Percentiles rank a stretch among this genome's conserved stretches.
Conservation (phyloP, 192 early-diverging fungal species). For the Gryganskiella cystojenkinii region DNA sequence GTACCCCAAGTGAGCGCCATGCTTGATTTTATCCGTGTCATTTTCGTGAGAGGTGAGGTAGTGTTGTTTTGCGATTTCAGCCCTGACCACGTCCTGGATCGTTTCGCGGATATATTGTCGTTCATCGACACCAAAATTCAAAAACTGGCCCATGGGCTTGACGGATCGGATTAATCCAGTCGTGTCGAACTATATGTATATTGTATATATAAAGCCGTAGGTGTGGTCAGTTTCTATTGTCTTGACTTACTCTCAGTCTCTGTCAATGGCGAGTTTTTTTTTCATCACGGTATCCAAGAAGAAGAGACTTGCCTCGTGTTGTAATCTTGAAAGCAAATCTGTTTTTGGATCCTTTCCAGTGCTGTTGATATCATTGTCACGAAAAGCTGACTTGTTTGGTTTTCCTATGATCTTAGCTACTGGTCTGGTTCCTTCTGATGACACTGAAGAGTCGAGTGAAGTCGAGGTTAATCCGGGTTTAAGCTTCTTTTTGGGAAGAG, state of each 20-base stretch:
- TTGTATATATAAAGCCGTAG: neutral
- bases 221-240: neutral
- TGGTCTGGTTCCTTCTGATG: neutral
- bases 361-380: neutral
- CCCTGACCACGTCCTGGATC: slow-evolving; percentile 60
- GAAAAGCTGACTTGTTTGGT: too few relatives aligned
- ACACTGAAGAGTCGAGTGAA: neutral
- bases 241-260: too few relatives aligned
- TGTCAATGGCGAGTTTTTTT: slow-evolving; percentile 20
- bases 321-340: slow-evolving; percentile 9
- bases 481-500: slow-evolving; percentile 10
- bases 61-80: slow-evolving; percentile 32
- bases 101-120: slow-evolving; percentile 57
- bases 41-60: neutral
- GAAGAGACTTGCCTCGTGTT: slow-evolving; percentile 10
- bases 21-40: neutral
- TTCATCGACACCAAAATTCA: slow-evolving; percentile 75
- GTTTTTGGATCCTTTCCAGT: slow-evolving; percentile 2
- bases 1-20: slow-evolving; percentile 48
- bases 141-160: slow-evolving; percentile 66
- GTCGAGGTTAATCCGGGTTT: neutral
- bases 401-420: too few relatives aligned
- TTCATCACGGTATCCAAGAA: neutral
- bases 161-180: slow-evolving; percentile 59
- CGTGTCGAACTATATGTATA: slow-evolving; percentile 51